phyloP scores from a whole-genome alignment of 306 rosid species.

The Bauhinia variegata region DNA sequence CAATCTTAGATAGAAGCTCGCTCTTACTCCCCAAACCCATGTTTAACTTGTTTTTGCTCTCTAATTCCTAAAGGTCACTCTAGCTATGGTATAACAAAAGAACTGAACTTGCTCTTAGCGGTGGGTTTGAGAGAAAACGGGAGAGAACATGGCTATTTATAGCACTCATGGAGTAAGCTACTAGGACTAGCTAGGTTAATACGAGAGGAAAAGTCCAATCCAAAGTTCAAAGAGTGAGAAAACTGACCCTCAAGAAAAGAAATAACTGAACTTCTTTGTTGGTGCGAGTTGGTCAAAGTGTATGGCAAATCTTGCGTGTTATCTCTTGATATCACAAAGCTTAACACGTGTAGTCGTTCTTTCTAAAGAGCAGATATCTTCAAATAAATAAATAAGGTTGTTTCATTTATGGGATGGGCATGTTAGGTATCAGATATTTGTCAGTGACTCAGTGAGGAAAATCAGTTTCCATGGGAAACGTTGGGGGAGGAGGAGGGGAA shows the following conservation, averaged over 20 bases:
- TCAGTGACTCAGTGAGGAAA: not conserved
- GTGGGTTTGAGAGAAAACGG: too few relatives aligned
- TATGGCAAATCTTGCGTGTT: constrained; percentile 43
- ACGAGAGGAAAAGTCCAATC: constrained; percentile 34
- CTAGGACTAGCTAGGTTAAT: not conserved
- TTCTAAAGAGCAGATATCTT: too few relatives aligned
- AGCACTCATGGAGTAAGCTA: too few relatives aligned
- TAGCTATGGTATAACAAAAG: too few relatives aligned
- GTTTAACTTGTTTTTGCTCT: not conserved
- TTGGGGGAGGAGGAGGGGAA: too few relatives aligned
- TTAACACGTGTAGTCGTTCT: constrained; percentile 30
- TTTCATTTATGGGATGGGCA: not conserved
- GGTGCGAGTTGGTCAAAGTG: constrained; percentile 41
- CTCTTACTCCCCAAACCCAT: constrained; percentile 38
- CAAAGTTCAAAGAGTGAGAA: constrained; percentile 34
- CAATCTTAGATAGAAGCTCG: constrained; percentile 65
- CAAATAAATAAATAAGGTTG: too few relatives aligned
- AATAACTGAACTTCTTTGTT: not conserved
- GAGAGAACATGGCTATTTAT: too few relatives aligned
- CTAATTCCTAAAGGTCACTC: too few relatives aligned
- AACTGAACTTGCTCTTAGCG: too few relatives aligned
- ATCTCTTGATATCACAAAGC: not conserved
- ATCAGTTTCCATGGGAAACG: constrained; percentile 6
- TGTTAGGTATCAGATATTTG: constrained; percentile 36
- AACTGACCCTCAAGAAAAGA: not conserved